phyloP scores from a whole-genome alignment of 306 rosid genomes.

The Clitoria ternatea region DNA sequence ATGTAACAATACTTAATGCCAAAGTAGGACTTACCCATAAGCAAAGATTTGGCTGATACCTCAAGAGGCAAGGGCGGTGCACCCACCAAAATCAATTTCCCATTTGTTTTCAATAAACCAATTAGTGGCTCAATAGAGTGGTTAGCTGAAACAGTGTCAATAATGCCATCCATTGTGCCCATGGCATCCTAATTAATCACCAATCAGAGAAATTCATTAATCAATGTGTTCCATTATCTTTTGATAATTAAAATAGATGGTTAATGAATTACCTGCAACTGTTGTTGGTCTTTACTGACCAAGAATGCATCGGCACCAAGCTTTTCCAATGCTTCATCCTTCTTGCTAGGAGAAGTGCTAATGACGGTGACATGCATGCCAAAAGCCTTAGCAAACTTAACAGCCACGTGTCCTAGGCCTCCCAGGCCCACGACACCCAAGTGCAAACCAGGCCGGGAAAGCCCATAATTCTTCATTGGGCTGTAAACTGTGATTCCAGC shows the following conservation, averaged over 20 bases:
- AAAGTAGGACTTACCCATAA: slow-evolving; percentile 8
- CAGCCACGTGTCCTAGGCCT: slow-evolving; percentile 51
- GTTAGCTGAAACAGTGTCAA: slow-evolving; percentile 40
- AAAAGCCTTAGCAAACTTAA: slow-evolving; percentile 53
- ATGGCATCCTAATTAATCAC: slow-evolving; percentile 20
- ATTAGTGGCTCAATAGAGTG: slow-evolving; percentile 35
- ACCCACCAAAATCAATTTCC: slow-evolving; percentile 41
- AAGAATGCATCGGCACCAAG: slow-evolving; percentile 45
- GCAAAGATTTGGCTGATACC: slow-evolving; percentile 22
- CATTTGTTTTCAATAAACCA: slow-evolving; percentile 30
- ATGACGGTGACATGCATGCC: slow-evolving; percentile 35
- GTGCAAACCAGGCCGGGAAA: slow-evolving; percentile 24
- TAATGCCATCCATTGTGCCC: slow-evolving; percentile 42
- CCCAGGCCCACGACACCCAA: slow-evolving; percentile 45
- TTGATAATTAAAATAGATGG: background rate
- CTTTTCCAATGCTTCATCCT: slow-evolving; percentile 42
- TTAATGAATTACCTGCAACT: slow-evolving; percentile 21
- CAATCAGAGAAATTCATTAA: background rate
- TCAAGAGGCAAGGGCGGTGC: slow-evolving; percentile 28
- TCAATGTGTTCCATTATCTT: background rate
- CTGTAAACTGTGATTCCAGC: slow-evolving; percentile 52
- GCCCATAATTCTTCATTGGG: slow-evolving; percentile 39
- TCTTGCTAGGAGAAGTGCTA: slow-evolving; percentile 37
- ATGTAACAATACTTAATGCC: background rate
- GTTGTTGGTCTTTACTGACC: slow-evolving; percentile 35